Base-by-base conservation (phyloP, 257 asterid genomes). In the Nemophila menziesii region DNA sequence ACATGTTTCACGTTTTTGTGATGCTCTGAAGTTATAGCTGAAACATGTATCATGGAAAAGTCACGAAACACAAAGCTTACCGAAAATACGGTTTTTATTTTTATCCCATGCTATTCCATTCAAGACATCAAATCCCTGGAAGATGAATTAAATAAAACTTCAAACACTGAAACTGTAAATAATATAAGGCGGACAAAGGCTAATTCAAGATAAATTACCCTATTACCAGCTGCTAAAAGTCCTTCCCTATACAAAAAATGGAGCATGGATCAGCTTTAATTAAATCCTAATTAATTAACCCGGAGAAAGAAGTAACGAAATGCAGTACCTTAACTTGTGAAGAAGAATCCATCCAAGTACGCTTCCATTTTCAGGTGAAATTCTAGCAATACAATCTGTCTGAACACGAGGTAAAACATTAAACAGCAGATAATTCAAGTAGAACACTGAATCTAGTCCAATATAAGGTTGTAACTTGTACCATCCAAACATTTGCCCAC, bases 31-130 rank as follows among this genome's bases (percentile, higher is more conserved):
- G 22, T 7, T n/a, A 49, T 42, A n/a, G 18, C 42, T 37, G 22
- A 20, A n/a, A 12, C 27, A 33, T 11, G 26, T 26, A 22, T 19
- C 22, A 14, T n/a, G 33, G 26, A 10, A 55, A 46, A n/a, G n/a
- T 44, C 27, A 22, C 24, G 0, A 2, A 8, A 15, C 17, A 21
- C 1, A n/a, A 5, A 34, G 34, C 77, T 75, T 58, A 89, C 97
- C 76, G 16, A 89, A 84, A 29, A 78, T 16, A 13, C 95, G 92
- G 65, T 68, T 64, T 20, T 46, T 44, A 27, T 66, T 64, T 54
- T 44, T 43, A 54, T 89, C 95, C 95, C 95, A 89, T 27, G 98
- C 98, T 36, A 89, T 89, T 57, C 98, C 98, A 39, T 89, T 89
- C 67, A 89, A 55, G 39, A 84, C 94, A 69, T 80, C 92, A 33